Conservation (phyloP, 768 basidiomycete species). For the Clitopilus passeckerianus region DNA sequence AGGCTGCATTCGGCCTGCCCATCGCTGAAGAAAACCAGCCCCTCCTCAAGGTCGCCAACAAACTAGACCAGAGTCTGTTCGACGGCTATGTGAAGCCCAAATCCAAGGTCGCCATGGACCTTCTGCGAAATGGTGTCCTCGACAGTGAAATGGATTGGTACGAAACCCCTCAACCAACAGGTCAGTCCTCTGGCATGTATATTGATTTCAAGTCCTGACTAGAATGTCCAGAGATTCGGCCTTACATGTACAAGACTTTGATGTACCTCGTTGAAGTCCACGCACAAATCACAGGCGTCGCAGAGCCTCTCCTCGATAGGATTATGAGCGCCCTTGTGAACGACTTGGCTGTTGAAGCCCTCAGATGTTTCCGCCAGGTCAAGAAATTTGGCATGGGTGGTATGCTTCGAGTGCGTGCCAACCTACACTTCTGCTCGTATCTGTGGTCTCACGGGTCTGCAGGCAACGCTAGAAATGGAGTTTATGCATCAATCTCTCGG, state of each 20-base stretch:
- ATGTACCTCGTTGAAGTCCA: conserved; percentile 90
- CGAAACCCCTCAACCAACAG: conserved; percentile 87
- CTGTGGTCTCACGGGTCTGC: no score
- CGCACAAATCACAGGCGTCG: conserved; percentile 79
- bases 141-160: conserved; percentile 88
- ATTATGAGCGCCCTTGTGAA: conserved; percentile 77
- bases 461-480: conserved; percentile 99
- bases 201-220: conserved; percentile 8
- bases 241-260: conserved; percentile 88
- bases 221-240: conserved; percentile 63
- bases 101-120: conserved; percentile 55
- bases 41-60: conserved; percentile 69
- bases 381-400: conserved; percentile 96
- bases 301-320: conserved; percentile 79
- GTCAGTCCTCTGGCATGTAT: conserved; percentile 29
- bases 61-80: conserved; percentile 87
- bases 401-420: conserved; percentile 79
- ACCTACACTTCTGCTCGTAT: background rate
- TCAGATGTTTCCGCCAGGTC: conserved; percentile 84
- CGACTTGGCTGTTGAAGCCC: conserved; percentile 76
- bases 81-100: conserved; percentile 85
- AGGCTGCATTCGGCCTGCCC: conserved; percentile 66
- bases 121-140: conserved; percentile 77
- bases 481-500: conserved; percentile 96
- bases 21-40: conserved; percentile 74